Conservation (phyloP, 2,329 filamentous ascomycete species). For the Bipolaris victoriae region DNA sequence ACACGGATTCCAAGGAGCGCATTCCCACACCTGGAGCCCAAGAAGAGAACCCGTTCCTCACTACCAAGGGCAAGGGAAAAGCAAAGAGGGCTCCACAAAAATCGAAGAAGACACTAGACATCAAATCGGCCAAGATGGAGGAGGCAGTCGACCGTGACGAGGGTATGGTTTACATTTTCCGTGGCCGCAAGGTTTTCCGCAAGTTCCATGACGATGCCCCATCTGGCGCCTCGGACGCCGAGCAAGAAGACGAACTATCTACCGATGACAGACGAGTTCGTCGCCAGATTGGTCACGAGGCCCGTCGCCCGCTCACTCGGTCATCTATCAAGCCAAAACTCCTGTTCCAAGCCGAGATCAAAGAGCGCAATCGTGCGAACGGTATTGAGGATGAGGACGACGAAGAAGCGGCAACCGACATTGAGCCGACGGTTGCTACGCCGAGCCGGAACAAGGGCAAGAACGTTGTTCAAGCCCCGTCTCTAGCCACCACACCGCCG, state of each 20-base stretch:
- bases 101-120: conserved; percentile 56
- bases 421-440: conserved; percentile 49
- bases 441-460: conserved; percentile 43
- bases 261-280: conserved; percentile 49
- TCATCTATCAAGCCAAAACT: conserved; percentile 75
- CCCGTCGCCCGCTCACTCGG: conserved; percentile 64
- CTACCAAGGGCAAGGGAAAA: conserved; percentile 54
- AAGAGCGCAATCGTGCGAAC: conserved; percentile 51
- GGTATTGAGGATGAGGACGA: conserved; percentile 60
- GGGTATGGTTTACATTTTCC: conserved; percentile 78
- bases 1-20: conserved; percentile 78
- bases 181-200: conserved; percentile 79
- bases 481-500: conserved; percentile 54
- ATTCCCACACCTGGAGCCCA: conserved; percentile 71
- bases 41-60: conserved; percentile 75
- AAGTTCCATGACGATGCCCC: conserved; percentile 61
- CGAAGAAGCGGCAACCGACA: conserved; percentile 64
- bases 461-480: conserved; percentile 61
- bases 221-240: conserved; percentile 44
- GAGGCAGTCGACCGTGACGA: conserved; percentile 70
- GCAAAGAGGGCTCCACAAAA: conserved; percentile 58
- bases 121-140: conserved; percentile 65
- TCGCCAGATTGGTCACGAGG: conserved; percentile 46
- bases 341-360: conserved; percentile 66
- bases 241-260: conserved; percentile 38